Percentiles rank a stretch among this genome's conserved stretches.
phyloP scores from a whole-genome alignment of 2,329 filamentous ascomycete genomes.

The Amesomyces nigricolor region DNA sequence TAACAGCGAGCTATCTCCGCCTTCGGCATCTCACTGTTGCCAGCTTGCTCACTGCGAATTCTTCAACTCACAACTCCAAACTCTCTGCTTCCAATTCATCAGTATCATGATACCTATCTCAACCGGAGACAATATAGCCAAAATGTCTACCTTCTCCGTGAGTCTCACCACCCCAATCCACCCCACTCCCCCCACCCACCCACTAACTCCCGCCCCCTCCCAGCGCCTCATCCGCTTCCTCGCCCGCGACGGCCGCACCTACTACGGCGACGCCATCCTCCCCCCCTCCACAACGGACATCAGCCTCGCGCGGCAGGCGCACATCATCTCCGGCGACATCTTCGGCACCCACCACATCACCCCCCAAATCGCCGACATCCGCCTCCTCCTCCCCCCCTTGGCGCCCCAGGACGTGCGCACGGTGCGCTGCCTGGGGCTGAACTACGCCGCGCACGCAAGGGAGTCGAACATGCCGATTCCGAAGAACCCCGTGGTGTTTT shows the following conservation, averaged over 20 bases:
- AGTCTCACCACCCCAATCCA: neutral
- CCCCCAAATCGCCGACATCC: conserved; percentile 52
- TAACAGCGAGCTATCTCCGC: conserved; percentile 13
- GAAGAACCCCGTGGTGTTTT: conserved; percentile 65
- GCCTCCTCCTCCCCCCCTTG: conserved; percentile 57
- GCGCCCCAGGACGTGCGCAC: conserved; percentile 58
- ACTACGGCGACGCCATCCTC: conserved; percentile 71
- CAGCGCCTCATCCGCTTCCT: conserved; percentile 70
- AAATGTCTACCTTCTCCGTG: conserved; percentile 26
- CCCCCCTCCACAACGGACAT: conserved; percentile 56
- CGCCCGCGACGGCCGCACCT: conserved; percentile 61
- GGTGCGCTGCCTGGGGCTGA: conserved; percentile 64
- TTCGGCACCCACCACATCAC: conserved; percentile 61
- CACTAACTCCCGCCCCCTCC: neutral
- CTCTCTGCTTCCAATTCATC: too few species aligned
- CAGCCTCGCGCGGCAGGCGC: conserved; percentile 54
- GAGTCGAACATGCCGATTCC: conserved; percentile 66
- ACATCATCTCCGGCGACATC: conserved; percentile 59
- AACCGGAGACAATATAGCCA: too few species aligned
- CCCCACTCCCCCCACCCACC: neutral
- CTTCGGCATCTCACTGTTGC: conserved; percentile 1
- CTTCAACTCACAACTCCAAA: neutral
- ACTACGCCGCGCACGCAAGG: conserved; percentile 66
- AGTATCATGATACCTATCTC: too few species aligned
- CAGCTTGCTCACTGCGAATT: neutral